Evolutionary conservation across 164 flowering plant species (phyloP).

Genomic region (Nymphaea colorata): DNA sequence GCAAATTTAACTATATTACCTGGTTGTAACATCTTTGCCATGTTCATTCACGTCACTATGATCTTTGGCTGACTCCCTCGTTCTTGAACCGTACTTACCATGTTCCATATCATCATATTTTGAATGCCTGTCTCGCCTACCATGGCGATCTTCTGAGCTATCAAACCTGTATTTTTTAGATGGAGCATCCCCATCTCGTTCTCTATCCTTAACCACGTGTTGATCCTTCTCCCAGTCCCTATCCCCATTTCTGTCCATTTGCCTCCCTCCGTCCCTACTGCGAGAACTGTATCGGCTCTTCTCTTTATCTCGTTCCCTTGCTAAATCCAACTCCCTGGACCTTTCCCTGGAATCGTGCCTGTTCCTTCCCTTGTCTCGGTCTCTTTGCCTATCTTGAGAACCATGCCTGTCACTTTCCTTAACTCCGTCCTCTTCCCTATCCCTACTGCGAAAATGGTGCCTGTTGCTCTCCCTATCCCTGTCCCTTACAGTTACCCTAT

Average conservation of each 20-base stretch:
- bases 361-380: not conserved
- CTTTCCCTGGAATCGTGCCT: not conserved
- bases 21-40: constrained; percentile 3
- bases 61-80: constrained; percentile 12
- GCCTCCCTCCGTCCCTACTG: not conserved
- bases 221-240: constrained; percentile 9
- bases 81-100: constrained; percentile 16
- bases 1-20: too few species aligned
- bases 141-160: constrained; percentile 10
- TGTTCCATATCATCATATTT: constrained; percentile 25
- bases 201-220: constrained; percentile 14
- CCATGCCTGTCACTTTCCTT: constrained; percentile 7
- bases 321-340: not conserved
- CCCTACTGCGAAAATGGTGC: constrained; percentile 13
- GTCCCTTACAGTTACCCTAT: constrained; percentile 18
- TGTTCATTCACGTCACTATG: constrained; percentile 8
- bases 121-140: constrained; percentile 15
- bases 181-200: constrained; percentile 17
- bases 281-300: not conserved
- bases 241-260: not conserved
- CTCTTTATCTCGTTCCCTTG: not conserved
- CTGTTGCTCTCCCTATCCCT: constrained; percentile 16
- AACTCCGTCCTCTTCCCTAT: constrained; percentile 10
- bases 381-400: not conserved
- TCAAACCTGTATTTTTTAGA: constrained; percentile 13